Evolutionary conservation across 495 filamentous ascomycete species (phyloP).

Genomic region (Penicillium goetzii): DNA sequence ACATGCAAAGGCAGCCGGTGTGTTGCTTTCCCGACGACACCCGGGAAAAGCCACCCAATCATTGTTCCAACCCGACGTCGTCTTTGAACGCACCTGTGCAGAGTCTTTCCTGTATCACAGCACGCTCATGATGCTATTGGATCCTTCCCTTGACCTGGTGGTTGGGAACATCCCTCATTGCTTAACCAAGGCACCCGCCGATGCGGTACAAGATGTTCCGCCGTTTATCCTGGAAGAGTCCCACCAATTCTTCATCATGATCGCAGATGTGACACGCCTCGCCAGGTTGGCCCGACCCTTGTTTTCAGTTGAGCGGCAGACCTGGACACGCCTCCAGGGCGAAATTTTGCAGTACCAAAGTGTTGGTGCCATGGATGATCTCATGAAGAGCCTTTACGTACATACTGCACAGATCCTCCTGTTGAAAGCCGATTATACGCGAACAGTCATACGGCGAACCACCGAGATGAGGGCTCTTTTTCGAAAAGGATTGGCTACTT

Average conservation of each 20-base stretch:
- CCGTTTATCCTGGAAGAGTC: neutral
- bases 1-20: neutral
- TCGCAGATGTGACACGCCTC: neutral
- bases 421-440: neutral
- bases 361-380: neutral
- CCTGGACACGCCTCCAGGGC: neutral
- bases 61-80: neutral
- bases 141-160: neutral
- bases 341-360: neutral
- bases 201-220: neutral
- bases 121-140: conserved; percentile 1
- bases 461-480: neutral
- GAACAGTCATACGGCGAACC: neutral
- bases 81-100: neutral
- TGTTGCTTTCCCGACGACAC: neutral
- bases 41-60: neutral
- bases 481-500: neutral
- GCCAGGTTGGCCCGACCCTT: neutral
- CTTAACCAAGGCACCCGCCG: neutral
- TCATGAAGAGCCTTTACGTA: neutral
- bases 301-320: neutral
- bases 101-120: neutral
- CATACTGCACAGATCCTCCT: neutral
- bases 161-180: neutral
- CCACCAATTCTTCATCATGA: neutral